Percentiles rank a stretch among this genome's conserved stretches.
Evolutionary conservation across 371 early-diverging fungal species (phyloP).

Genomic region (Thermomucor indicae-seudaticae): DNA sequence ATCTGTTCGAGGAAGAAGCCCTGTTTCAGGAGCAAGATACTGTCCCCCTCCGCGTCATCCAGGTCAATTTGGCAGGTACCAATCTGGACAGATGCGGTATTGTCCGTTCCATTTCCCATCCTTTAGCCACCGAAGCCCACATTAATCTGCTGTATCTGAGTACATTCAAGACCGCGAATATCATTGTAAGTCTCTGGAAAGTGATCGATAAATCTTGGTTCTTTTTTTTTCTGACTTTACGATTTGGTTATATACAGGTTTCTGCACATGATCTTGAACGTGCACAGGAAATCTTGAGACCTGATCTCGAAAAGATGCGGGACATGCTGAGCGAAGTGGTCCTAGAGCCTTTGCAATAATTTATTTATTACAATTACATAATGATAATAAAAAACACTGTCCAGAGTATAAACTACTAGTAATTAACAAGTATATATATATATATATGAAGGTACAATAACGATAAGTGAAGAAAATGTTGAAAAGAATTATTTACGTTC

Average conservation of each 20-base stretch:
- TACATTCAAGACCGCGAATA: slow-evolving; percentile 69
- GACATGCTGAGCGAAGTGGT: slow-evolving; percentile 30
- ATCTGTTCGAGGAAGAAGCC: slow-evolving; percentile 56
- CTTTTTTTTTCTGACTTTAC: neutral
- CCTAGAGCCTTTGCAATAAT: slow-evolving; percentile 24
- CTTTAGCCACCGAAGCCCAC: slow-evolving; percentile 51
- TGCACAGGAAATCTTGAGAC: slow-evolving; percentile 29
- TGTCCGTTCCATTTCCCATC: slow-evolving; percentile 71
- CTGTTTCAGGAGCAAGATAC: slow-evolving; percentile 56
- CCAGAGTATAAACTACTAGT: neutral
- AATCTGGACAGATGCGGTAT: slow-evolving; percentile 68
- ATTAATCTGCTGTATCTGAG: slow-evolving; percentile 70
- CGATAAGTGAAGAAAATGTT: neutral
- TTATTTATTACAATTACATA: neutral
- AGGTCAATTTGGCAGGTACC: slow-evolving; percentile 65
- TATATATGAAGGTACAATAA: neutral
- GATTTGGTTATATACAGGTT: slow-evolving; percentile 9
- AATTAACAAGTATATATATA: neutral
- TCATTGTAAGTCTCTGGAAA: slow-evolving; percentile 69
- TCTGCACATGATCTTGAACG: slow-evolving; percentile 34
- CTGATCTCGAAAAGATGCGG: slow-evolving; percentile 27
- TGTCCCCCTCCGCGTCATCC: slow-evolving; percentile 61
- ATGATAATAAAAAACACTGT: neutral
- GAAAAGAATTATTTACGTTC: slow-evolving; percentile 8
- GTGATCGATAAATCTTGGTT: neutral